Conservation (phyloP, 257 asterid genomes). For the Nicotiana noctiflora region DNA sequence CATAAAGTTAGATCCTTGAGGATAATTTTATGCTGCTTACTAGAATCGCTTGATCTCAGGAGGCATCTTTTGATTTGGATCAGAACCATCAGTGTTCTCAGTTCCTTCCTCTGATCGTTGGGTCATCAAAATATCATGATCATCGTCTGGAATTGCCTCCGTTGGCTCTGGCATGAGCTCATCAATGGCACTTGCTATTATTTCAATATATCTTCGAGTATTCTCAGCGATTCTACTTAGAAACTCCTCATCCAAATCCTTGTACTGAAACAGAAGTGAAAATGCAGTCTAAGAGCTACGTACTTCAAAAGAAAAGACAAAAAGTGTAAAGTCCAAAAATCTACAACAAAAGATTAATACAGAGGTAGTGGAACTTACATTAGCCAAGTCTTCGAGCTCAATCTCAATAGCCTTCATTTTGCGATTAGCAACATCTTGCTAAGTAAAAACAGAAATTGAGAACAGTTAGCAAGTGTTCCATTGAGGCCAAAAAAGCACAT, state of each 20-base stretch:
- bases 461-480: neutral
- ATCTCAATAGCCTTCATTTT: conserved; percentile 68
- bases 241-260: conserved; percentile 86
- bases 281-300: neutral
- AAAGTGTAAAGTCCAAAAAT: neutral
- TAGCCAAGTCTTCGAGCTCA: conserved; percentile 75
- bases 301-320: neutral
- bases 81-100: conserved; percentile 60
- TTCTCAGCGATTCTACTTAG: conserved; percentile 69
- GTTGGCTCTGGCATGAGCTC: conserved; percentile 93
- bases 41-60: conserved; percentile 75
- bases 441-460: conserved; percentile 7
- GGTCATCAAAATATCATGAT: conserved; percentile 72
- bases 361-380: conserved; percentile 31
- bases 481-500: neutral
- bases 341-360: neutral
- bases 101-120: conserved; percentile 69
- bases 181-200: conserved; percentile 79
- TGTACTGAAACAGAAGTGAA: conserved; percentile 34
- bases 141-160: conserved; percentile 82
- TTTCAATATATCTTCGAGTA: conserved; percentile 66
- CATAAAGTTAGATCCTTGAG: neutral
- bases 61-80: conserved; percentile 76
- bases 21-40: conserved; percentile 38
- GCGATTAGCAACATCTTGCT: conserved; percentile 97